Evolutionary conservation across 441 rosid species (phyloP), one percentile per base, ranked within the genome.

Genomic region (Jatropha podagrica): DNA sequence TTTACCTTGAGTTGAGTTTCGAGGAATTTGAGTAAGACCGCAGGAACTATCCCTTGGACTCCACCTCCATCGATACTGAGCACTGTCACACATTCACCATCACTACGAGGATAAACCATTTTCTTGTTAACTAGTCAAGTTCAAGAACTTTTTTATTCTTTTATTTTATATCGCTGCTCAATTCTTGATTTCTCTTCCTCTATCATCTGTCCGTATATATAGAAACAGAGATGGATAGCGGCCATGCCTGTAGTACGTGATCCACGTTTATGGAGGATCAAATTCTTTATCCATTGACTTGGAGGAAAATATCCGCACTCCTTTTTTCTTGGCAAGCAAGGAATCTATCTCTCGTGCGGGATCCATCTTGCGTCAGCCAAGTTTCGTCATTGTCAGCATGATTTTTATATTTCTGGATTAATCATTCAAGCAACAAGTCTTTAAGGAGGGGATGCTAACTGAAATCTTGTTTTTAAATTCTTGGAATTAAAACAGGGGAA

Each of bases 11-110:
- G 73, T 4, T 70, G 46, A 27, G 4, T 4, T 70, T 70, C 73
- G 40, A 70, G 73, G 48, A 15, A 40, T 9, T 12, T 10, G 26
- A 70, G 73, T 9, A 70, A 40, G 58, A 55, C 63, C 37, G 73
- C 49, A n/a, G 73, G 63, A 70, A 55, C 49, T 6, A 70, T 58
- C 13, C 73, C 73, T 5, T 70, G 73, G 14, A 55, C 64, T n/a
- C 18, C 72, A 49, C 42, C 73, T 38, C 73, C 73, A 70, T 70
- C 73, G 5, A 55, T 70, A 11, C 73, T 70, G 15, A 55, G 73
- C 23, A 70, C 48, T 10, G 73, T 70, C 18, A 70, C 73, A 18
- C 32, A 41, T 40, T 41, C 15, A 4, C 51, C 68, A 41, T 65
- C 68, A 18, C 26, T 65, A 26, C 49, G 51, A 40, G 68, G 68